phyloP scores from a whole-genome alignment of 1,139 yeast species.

The Pneumocystis carinii region DNA sequence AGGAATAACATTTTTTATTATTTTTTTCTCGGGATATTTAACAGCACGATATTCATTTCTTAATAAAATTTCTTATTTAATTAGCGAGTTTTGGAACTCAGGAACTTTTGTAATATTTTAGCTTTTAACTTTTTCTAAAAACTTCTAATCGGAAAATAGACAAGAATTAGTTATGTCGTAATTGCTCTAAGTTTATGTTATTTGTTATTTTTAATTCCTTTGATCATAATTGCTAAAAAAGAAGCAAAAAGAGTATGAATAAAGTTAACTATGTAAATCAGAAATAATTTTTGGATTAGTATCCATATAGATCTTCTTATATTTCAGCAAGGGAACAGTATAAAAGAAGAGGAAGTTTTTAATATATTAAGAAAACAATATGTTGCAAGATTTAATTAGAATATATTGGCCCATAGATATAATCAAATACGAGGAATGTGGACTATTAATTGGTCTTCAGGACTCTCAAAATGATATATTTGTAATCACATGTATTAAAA shows the following conservation, averaged over 20 bases:
- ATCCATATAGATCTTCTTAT: constrained; percentile 1
- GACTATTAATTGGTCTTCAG: constrained; percentile 17
- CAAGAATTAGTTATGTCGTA: background rate
- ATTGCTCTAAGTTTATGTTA: background rate
- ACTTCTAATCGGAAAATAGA: background rate
- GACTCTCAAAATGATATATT: constrained; percentile 16
- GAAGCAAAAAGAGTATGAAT: constrained; percentile 1
- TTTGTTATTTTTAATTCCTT: background rate
- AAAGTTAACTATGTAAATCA: background rate
- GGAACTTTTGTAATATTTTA: background rate
- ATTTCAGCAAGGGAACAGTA: constrained; percentile 18
- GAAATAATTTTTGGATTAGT: background rate
- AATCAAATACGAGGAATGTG: constrained; percentile 7
- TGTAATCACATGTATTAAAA: constrained; percentile 12
- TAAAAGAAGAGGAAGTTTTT: constrained; percentile 20
- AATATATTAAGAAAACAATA: background rate
- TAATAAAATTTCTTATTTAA: background rate
- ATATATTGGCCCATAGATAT: constrained; percentile 18
- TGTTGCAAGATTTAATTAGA: constrained; percentile 7
- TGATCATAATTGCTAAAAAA: constrained; percentile 1
- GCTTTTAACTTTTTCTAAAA: background rate
- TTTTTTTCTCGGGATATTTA: background rate
- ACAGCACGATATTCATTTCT: background rate
- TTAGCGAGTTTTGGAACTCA: background rate
- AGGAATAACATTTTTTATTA: background rate